Evolutionary conservation across 129 eudicot genomes (phyloP).

Genomic region (Tagetes erecta): DNA sequence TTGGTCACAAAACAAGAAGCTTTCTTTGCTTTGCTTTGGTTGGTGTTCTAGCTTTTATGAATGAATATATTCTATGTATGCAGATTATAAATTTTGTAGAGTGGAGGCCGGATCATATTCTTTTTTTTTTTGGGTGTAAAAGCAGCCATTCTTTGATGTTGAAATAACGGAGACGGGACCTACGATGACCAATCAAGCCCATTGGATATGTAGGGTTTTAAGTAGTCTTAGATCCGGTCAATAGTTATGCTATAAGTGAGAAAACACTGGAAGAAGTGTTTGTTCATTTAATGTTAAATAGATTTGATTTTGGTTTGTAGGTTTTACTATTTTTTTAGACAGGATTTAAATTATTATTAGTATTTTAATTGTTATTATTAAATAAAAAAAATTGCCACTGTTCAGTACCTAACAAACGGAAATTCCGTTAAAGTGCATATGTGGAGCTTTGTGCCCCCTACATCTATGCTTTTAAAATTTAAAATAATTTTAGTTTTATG

Average conservation of each 20-base stretch:
- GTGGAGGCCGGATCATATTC: constrained; percentile 29
- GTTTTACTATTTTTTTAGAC: background rate
- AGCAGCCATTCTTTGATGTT: constrained; percentile 22
- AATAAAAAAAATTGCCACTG: background rate
- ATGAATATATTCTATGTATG: constrained; percentile 35
- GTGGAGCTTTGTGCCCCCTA: constrained; percentile 35
- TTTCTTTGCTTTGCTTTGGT: constrained; percentile 14
- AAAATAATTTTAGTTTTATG: background rate
- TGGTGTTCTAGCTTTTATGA: constrained; percentile 16
- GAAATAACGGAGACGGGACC: background rate
- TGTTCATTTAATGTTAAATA: background rate
- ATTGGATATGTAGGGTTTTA: background rate
- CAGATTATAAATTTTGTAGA: constrained; percentile 27
- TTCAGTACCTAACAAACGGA: constrained; percentile 32
- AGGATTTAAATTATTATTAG: too few relatives aligned
- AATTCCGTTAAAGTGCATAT: constrained; percentile 21
- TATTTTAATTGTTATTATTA: background rate
- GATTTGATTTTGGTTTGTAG: background rate
- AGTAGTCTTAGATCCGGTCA: too few relatives aligned
- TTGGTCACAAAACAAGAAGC: constrained; percentile 20
- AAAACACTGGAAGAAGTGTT: too few relatives aligned
- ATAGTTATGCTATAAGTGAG: too few relatives aligned
- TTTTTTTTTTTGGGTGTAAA: constrained; percentile 9
- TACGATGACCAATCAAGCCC: background rate
- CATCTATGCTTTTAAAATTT: constrained; percentile 20